Percentiles rank a stretch among this genome's conserved stretches.
phyloP scores from a whole-genome alignment of 768 basidiomycete species.

The Coprinopsis marcescibilis region DNA sequence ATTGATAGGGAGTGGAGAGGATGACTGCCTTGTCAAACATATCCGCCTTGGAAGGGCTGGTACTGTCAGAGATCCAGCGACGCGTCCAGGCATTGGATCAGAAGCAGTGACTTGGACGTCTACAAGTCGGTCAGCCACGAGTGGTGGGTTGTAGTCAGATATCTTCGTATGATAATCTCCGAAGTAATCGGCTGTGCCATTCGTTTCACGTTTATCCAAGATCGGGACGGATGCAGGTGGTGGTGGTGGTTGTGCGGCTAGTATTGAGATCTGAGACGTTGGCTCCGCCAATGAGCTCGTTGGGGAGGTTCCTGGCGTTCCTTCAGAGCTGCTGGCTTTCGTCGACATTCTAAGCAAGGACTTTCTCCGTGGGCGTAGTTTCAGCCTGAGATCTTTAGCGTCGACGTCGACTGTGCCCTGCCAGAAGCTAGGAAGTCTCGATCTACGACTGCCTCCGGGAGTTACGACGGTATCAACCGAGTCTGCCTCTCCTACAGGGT shows the following conservation, averaged over 20 bases:
- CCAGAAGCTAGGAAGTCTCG: slow-evolving; percentile 68
- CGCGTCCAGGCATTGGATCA: slow-evolving; percentile 2
- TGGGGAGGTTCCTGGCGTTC: too few species aligned
- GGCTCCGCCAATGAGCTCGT: slow-evolving; percentile 2
- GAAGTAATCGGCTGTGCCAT: slow-evolving; percentile 3
- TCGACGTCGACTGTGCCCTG: slow-evolving; percentile 67
- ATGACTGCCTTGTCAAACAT: slow-evolving; percentile 55
- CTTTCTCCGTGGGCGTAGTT: neutral
- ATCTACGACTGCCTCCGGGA: slow-evolving; percentile 46
- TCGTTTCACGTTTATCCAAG: neutral
- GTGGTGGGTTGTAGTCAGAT: neutral
- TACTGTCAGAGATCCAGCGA: slow-evolving; percentile 26
- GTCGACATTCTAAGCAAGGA: too few species aligned
- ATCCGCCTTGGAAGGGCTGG: slow-evolving; percentile 47
- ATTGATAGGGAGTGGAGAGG: slow-evolving; percentile 56
- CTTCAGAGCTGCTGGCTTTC: too few species aligned
- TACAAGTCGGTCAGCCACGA: slow-evolving; percentile 1
- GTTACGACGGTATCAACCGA: slow-evolving; percentile 30
- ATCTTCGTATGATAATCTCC: neutral
- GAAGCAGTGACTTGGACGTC: slow-evolving; percentile 2
- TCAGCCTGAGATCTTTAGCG: slow-evolving; percentile 3
- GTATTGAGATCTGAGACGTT: slow-evolving; percentile 4
- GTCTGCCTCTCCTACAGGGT: slow-evolving; percentile 26
- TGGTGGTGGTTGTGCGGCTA: slow-evolving; percentile 5
- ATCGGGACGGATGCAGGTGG: slow-evolving; percentile 7